phyloP scores from a whole-genome alignment of 176 grass and related monocot genomes.

The Aegilops longissima region DNA sequence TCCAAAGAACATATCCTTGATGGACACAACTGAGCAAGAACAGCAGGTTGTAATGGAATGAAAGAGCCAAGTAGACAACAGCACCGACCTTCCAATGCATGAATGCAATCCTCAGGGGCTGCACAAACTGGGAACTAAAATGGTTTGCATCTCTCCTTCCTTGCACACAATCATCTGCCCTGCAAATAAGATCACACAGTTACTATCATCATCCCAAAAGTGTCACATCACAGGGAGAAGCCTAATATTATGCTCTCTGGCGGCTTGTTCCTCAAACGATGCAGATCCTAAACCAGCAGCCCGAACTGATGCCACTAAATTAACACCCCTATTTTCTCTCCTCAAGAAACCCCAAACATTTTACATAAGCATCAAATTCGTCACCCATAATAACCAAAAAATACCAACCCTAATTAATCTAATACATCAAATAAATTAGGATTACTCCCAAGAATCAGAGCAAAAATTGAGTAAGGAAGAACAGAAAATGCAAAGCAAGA shows the following conservation, averaged over 20 bases:
- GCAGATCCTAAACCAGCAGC: not conserved
- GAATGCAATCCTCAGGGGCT: slow-evolving; percentile 44
- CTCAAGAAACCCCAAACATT: too few species aligned
- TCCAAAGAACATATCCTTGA: not conserved
- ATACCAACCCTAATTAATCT: too few species aligned
- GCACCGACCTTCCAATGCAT: slow-evolving; percentile 55
- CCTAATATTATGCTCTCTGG: not conserved
- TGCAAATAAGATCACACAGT: slow-evolving; percentile 23
- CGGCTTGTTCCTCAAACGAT: not conserved
- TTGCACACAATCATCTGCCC: slow-evolving; percentile 75
- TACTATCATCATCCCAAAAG: not conserved
- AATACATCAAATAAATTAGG: not conserved
- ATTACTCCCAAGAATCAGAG: not conserved
- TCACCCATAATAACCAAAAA: not conserved
- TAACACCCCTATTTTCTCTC: not conserved
- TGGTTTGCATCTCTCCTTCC: slow-evolving; percentile 85
- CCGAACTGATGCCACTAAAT: not conserved
- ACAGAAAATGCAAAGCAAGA: not conserved
- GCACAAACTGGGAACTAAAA: slow-evolving; percentile 81
- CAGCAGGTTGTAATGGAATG: not conserved
- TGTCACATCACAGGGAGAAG: not conserved
- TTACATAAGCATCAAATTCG: not conserved
- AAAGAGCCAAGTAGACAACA: slow-evolving; percentile 8
- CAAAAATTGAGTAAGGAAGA: not conserved
- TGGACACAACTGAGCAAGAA: not conserved